Evolutionary conservation across 2,329 filamentous ascomycete species (phyloP).

Genomic region (Helicocarpus griseus): DNA sequence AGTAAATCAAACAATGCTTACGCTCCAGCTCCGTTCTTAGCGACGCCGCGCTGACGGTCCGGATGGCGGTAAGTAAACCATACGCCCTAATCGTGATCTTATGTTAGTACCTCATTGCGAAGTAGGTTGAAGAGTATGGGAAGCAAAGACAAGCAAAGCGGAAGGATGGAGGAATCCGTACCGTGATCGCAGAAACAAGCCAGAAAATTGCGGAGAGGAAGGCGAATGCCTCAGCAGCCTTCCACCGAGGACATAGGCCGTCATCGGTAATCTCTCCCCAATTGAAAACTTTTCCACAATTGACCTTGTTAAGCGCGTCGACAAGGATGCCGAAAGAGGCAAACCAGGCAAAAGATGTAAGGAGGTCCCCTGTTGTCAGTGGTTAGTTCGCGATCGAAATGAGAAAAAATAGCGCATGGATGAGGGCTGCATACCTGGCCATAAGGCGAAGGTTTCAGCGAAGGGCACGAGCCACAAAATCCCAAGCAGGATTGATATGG

Average conservation of each 20-base stretch:
- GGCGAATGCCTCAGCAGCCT: constrained; percentile 59
- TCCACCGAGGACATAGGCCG: constrained; percentile 57
- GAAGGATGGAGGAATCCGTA: constrained; percentile 13
- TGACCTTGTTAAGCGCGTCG: constrained; percentile 41
- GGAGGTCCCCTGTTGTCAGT: constrained; percentile 45
- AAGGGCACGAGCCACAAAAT: constrained; percentile 67
- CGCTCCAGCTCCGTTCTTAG: constrained; percentile 8
- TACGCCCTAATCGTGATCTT: constrained; percentile 8
- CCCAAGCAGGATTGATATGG: constrained; percentile 57
- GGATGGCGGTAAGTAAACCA: constrained; percentile 13
- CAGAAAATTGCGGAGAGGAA: constrained; percentile 64
- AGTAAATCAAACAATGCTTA: constrained; percentile 11
- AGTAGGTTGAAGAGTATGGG: background rate
- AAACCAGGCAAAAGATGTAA: constrained; percentile 63
- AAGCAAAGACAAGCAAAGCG: background rate
- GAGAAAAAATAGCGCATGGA: background rate
- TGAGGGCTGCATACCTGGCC: constrained; percentile 39
- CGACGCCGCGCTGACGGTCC: constrained; percentile 8
- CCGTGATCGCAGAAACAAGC: constrained; percentile 55
- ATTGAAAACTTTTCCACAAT: constrained; percentile 49
- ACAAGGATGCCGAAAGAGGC: constrained; percentile 58
- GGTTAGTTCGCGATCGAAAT: constrained; percentile 4
- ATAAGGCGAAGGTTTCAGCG: constrained; percentile 56
- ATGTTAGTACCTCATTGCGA: background rate
- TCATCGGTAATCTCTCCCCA: constrained; percentile 47